phyloP scores from a whole-genome alignment of 495 filamentous ascomycete genomes.

The Neurospora cerealis region DNA sequence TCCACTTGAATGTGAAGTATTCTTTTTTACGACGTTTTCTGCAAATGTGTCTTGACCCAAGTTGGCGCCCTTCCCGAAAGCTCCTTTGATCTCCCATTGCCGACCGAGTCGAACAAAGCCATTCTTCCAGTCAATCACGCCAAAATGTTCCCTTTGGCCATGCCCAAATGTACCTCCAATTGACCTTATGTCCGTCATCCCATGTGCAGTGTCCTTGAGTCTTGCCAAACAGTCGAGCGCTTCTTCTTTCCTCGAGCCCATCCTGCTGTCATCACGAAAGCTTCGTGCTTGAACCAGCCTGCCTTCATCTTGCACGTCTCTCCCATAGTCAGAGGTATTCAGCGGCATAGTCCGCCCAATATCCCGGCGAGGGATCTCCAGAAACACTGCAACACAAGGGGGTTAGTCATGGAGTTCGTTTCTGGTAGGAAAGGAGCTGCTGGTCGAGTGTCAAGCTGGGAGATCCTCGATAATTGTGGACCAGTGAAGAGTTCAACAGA shows the following conservation, averaged over 20 bases:
- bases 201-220: not conserved
- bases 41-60: not conserved
- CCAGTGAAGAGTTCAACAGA: too few species aligned
- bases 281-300: too few species aligned
- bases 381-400: not conserved
- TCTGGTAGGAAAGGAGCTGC: too few species aligned
- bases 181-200: not conserved
- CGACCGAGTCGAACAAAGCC: not conserved
- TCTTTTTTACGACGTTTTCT: not conserved
- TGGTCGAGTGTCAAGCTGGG: too few species aligned
- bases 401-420: not conserved
- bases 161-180: not conserved
- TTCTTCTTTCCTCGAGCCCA: not conserved
- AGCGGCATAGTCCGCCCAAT: too few species aligned
- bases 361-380: not conserved
- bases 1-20: not conserved
- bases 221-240: not conserved
- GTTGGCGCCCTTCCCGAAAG: not conserved
- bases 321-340: too few species aligned
- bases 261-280: too few species aligned
- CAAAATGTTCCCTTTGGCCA: not conserved
- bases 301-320: too few species aligned
- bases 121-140: not conserved
- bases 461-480: too few species aligned
- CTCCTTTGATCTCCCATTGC: not conserved